phyloP scores from a whole-genome alignment of 495 filamentous ascomycete genomes.

The Parmelia sp. region DNA sequence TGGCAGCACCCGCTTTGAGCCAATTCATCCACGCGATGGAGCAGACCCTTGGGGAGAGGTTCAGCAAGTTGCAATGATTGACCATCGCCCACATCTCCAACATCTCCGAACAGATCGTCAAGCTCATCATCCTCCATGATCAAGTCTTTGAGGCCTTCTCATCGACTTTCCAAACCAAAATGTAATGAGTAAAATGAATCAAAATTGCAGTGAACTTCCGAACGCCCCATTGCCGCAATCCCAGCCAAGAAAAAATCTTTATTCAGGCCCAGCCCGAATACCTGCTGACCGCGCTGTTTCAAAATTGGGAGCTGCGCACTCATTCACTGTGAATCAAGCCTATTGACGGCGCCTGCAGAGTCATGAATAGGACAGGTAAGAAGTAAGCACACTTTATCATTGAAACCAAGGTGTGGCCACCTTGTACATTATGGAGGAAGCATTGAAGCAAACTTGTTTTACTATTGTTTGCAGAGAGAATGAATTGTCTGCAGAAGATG shows the following conservation, averaged over 20 bases:
- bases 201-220: background rate
- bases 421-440: background rate
- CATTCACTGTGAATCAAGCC: background rate
- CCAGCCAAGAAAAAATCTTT: background rate
- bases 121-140: slow-evolving; percentile 65
- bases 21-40: slow-evolving; percentile 71
- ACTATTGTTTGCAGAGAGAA: background rate
- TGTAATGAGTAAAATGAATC: background rate
- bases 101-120: slow-evolving; percentile 65
- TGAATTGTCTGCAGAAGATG: background rate
- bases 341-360: background rate
- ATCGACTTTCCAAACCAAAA: background rate
- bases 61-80: slow-evolving; percentile 48
- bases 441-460: background rate
- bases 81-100: slow-evolving; percentile 39
- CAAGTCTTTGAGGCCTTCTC: background rate
- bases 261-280: background rate
- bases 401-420: background rate
- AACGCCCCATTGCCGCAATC: background rate
- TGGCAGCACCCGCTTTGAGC: slow-evolving; percentile 73
- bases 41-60: slow-evolving; percentile 57
- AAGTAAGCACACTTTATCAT: background rate
- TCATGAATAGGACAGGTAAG: background rate
- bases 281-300: background rate
- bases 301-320: background rate